A percentile compares a stretch with the other conserved stretches of the same genome.
Evolutionary conservation across 768 basidiomycete species (phyloP).

Genomic region (Pleurotus tuoliensis): DNA sequence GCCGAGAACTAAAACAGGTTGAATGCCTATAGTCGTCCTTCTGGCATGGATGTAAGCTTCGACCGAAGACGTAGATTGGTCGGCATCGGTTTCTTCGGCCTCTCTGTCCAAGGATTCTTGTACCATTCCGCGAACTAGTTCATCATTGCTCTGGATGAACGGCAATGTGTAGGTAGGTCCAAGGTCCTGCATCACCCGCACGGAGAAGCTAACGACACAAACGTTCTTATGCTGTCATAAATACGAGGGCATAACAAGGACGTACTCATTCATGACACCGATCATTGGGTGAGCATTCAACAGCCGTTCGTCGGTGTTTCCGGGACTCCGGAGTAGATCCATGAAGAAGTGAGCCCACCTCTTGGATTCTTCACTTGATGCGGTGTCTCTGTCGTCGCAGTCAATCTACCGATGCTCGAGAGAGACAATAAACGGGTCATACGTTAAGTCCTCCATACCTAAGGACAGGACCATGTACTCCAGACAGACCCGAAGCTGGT

Average conservation of each 20-base stretch:
- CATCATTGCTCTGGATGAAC: constrained; percentile 5
- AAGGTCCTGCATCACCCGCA: background rate
- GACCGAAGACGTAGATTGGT: background rate
- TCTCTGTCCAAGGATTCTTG: constrained; percentile 3
- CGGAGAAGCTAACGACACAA: background rate
- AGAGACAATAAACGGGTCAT: background rate
- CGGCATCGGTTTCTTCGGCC: background rate
- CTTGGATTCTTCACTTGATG: background rate
- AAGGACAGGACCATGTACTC: constrained; percentile 6
- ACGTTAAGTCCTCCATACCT: constrained; percentile 5
- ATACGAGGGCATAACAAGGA: background rate
- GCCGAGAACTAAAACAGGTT: constrained; percentile 9
- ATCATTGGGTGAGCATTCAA: background rate
- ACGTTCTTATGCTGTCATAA: no score
- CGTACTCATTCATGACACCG: background rate
- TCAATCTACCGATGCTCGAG: background rate
- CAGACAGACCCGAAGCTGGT: background rate
- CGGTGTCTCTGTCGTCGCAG: background rate
- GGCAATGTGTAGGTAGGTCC: constrained; percentile 5
- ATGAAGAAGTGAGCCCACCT: constrained; percentile 5
- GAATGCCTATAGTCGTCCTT: constrained; percentile 10
- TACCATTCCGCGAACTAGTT: constrained; percentile 2
- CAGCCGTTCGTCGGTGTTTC: background rate
- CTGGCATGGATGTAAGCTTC: constrained; percentile 9
- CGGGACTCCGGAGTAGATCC: background rate